Percentiles rank a stretch among this genome's conserved stretches.
These are phyloP conservation scores for Penicillium palitans DNA, from an alignment of 2,329 filamentous ascomycete species.

Conservation along the genomic window DNA sequence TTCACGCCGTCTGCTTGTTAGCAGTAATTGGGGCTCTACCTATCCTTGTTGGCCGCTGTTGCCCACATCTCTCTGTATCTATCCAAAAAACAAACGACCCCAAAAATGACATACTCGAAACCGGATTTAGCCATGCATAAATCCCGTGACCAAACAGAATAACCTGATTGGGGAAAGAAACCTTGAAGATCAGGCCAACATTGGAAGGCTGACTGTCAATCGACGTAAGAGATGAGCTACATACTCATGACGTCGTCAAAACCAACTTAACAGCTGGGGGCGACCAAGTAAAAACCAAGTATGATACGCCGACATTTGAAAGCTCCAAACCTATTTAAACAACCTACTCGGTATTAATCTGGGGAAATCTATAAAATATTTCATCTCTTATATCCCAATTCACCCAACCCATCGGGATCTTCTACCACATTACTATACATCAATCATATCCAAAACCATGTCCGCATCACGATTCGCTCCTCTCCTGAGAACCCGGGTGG, in stretches of 20 bases:
- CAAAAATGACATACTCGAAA: not conserved
- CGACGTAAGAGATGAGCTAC: conserved; percentile 30
- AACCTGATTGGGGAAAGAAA: not conserved
- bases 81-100: not conserved
- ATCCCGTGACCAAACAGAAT: not conserved
- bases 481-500: conserved; percentile 23
- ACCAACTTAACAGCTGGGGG: conserved; percentile 6
- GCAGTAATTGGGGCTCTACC: not conserved
- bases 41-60: not conserved
- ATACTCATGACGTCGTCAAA: conserved; percentile 24
- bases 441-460: conserved; percentile 15
- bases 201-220: conserved; percentile 19
- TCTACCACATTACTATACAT: not conserved
- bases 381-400: not conserved
- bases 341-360: not conserved
- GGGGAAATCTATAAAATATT: not conserved
- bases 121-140: not conserved
- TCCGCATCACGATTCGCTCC: conserved; percentile 36
- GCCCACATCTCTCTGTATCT: not conserved
- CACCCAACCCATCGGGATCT: not conserved
- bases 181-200: not conserved
- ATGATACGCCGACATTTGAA: conserved; percentile 14
- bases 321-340: not conserved
- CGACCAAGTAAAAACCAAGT: conserved; percentile 12
- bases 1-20: not conserved